A percentile compares a stretch with the other conserved stretches of the same genome.
phyloP scores from a whole-genome alignment of 1,284 basidiomycete genomes.

The Phellinidium pouzarii region DNA sequence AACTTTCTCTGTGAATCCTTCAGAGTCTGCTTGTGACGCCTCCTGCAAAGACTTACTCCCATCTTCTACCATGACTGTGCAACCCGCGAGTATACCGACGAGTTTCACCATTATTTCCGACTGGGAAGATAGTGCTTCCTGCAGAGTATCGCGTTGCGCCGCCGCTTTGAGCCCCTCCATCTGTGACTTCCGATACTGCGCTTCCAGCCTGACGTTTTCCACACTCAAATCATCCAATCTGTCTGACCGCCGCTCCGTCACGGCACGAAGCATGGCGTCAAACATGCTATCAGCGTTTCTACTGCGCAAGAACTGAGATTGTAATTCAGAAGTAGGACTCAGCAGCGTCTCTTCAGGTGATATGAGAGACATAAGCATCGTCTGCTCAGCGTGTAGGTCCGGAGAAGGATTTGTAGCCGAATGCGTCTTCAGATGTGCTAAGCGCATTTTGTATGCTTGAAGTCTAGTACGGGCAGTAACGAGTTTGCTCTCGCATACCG shows the following conservation, averaged over 20 bases:
- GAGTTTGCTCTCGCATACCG: conserved; percentile 67
- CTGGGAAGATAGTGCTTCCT: conserved; percentile 57
- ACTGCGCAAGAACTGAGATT: conserved; percentile 58
- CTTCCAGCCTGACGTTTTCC: conserved; percentile 69
- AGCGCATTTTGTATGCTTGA: conserved; percentile 53
- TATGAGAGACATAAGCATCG: conserved; percentile 63
- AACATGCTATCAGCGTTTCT: conserved; percentile 76
- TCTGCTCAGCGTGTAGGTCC: conserved; percentile 68
- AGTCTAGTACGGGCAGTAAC: conserved; percentile 71
- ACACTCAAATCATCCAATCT: conserved; percentile 69
- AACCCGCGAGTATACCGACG: conserved; percentile 74
- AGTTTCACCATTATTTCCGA: conserved; percentile 64
- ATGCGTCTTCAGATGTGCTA: conserved; percentile 57
- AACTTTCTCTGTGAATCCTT: conserved; percentile 33
- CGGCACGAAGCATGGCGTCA: conserved; percentile 74
- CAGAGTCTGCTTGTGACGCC: conserved; percentile 37
- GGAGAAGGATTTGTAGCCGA: conserved; percentile 38
- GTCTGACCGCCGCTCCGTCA: conserved; percentile 73
- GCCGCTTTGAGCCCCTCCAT: conserved; percentile 69
- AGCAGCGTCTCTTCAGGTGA: conserved; percentile 65
- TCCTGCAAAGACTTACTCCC: conserved; percentile 50
- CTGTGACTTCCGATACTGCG: conserved; percentile 59
- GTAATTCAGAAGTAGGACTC: conserved; percentile 53
- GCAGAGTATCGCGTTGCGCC: conserved; percentile 62
- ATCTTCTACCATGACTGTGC: conserved; percentile 67